Evolutionary conservation across 352 stramenopile species (phyloP).

Genomic region (Pythium oligandrum): DNA sequence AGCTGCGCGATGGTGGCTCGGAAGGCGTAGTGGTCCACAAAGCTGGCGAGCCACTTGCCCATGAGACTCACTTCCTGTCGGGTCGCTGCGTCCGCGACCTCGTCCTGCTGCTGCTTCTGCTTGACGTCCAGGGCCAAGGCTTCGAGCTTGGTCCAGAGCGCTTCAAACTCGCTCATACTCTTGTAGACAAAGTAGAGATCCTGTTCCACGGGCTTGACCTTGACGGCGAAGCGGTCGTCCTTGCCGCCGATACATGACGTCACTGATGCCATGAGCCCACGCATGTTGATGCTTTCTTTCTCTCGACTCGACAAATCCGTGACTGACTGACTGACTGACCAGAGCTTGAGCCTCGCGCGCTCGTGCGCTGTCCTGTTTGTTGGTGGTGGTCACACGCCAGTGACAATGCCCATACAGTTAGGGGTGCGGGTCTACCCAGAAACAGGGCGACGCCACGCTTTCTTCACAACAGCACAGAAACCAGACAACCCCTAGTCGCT

Average conservation of each 20-base stretch:
- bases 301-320: conserved; percentile 27
- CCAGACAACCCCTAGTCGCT: too few relatives aligned
- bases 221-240: conserved; percentile 72
- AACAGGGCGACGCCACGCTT: too few relatives aligned
- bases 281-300: conserved; percentile 36
- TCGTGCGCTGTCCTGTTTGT: not conserved
- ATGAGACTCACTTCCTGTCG: conserved; percentile 35
- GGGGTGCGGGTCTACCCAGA: too few relatives aligned
- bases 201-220: conserved; percentile 36
- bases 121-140: conserved; percentile 50
- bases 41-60: conserved; percentile 68
- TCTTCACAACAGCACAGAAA: too few relatives aligned
- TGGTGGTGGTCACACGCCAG: too few relatives aligned
- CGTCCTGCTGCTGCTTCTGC: conserved; percentile 16
- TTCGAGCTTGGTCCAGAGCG: conserved; percentile 59
- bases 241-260: conserved; percentile 81
- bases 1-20: conserved; percentile 49
- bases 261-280: conserved; percentile 55
- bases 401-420: too few relatives aligned
- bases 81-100: conserved; percentile 4
- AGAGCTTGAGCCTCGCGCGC: too few relatives aligned
- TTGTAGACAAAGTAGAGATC: conserved; percentile 80
- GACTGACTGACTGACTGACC: conserved; percentile 22
- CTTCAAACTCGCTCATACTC: conserved; percentile 68
- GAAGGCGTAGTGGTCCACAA: conserved; percentile 77